Base-by-base conservation (phyloP, 2,329 filamentous ascomycete genomes). In the Aspergillus sp. region DNA sequence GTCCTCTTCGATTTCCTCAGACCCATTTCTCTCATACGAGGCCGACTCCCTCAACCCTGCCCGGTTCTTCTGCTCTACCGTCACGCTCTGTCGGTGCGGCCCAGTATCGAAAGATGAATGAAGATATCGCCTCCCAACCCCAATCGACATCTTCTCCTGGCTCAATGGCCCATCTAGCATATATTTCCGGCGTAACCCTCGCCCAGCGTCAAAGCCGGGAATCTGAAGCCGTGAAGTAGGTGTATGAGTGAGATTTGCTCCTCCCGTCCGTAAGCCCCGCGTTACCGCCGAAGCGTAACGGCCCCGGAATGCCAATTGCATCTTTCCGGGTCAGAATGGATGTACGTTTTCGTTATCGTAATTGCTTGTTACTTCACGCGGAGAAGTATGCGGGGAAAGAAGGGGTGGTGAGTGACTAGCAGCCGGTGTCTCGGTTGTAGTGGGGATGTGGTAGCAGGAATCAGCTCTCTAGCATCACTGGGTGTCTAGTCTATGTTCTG, bases 21-120 rank as follows among this genome's bases (percentile, higher is more conserved):
- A 14, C 11, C 21, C 37, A 37, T 56, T 43, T 27, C 7, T 35
- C 39, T 40, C 49, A 33, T 49, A 27, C 12, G 35, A 24, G 2
- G 33, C 41, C n/a, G 40, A 33, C n/a, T 78, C 68, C 11, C 77
- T 70, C 48, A 75, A 68, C 27, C 77, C 68, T n/a, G 75, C 67
- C 44, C 77, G 70, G 40, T 68, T 65, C 48, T 68, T 52, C 3
- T 75, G 60, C 37, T 77, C 69, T 44, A 75, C 70, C 5, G 75
- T 64, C 27, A 31, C 27, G 15, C 31, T 4, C 14, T 31, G 51
- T 24, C 31, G 24, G 19, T 54, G n/a, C 37, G 35, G 37, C 15
- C 43, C 21, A 27, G 12, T 31, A 21, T 24, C 41, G 21, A 53
- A 24, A 17, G 41, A 27, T 21, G 41, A 54, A 9, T 27, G 31